Conservation (phyloP, 805 yeast genomes). For the Ogataea glucozyma region DNA sequence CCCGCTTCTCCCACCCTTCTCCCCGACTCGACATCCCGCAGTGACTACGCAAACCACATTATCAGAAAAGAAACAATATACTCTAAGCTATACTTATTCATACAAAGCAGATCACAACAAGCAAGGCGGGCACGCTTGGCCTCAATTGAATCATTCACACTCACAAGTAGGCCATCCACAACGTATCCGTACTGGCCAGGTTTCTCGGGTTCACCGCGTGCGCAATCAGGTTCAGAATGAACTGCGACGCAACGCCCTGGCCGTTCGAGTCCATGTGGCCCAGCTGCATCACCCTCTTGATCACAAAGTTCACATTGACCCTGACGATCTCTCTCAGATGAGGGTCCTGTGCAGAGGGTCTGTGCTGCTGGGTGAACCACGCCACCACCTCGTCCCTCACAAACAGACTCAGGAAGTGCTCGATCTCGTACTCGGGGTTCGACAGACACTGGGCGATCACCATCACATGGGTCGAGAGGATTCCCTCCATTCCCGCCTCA, state of each 20-base stretch:
- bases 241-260: conserved; percentile 82
- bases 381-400: conserved; percentile 94
- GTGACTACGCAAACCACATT: no score
- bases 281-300: conserved; percentile 75
- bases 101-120: neutral
- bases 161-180: conserved; percentile 93
- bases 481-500: conserved; percentile 89
- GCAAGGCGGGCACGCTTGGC: no score
- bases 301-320: conserved; percentile 81
- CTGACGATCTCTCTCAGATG: conserved; percentile 85
- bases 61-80: no score
- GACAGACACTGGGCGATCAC: conserved; percentile 84
- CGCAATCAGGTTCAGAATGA: conserved; percentile 84
- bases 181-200: conserved; percentile 84
- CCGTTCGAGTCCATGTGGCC: conserved; percentile 52
- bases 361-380: conserved; percentile 89
- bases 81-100: neutral
- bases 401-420: conserved; percentile 87
- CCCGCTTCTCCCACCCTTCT: no score
- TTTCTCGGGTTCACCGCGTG: conserved; percentile 95
- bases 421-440: conserved; percentile 90
- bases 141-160: neutral
- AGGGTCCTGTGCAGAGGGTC: conserved; percentile 78
- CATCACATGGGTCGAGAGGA: conserved; percentile 80
- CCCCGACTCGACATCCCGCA: no score